These are phyloP conservation scores for Nelumbo lutea DNA, from an alignment of 164 flowering plant genomes.

Conservation along the genomic window DNA sequence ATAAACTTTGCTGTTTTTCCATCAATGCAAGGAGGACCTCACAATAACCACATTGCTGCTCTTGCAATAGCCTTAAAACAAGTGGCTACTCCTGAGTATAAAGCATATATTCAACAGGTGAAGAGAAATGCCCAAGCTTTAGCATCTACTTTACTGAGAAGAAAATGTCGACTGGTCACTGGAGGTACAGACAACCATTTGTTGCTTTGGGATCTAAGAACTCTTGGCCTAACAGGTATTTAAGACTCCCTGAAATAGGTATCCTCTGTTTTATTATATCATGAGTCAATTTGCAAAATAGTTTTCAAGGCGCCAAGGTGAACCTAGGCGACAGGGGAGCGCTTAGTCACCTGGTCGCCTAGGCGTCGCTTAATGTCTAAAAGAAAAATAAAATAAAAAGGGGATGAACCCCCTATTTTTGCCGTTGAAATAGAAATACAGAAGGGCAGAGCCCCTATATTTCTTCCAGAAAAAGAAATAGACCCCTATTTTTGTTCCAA, in stretches of 20 bases:
- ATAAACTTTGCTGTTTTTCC: slow-evolving; percentile 92
- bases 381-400: too few relatives aligned
- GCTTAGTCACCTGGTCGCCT: too few relatives aligned
- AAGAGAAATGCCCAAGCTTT: slow-evolving; percentile 85
- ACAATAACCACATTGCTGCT: slow-evolving; percentile 92
- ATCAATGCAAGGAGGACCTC: slow-evolving; percentile 93
- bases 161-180: slow-evolving; percentile 77
- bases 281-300: too few relatives aligned
- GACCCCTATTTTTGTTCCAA: too few relatives aligned
- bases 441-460: too few relatives aligned
- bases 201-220: slow-evolving; percentile 83
- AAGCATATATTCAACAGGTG: slow-evolving; percentile 79
- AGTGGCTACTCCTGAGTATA: slow-evolving; percentile 77
- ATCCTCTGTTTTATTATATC: neutral
- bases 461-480: too few relatives aligned
- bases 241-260: neutral
- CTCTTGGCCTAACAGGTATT: slow-evolving; percentile 69
- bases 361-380: too few relatives aligned
- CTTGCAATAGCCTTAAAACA: slow-evolving; percentile 90
- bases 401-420: too few relatives aligned
- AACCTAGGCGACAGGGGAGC: too few relatives aligned
- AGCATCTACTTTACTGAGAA: slow-evolving; percentile 66
- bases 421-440: too few relatives aligned
- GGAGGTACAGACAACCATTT: slow-evolving; percentile 95
- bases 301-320: too few relatives aligned